These are phyloP conservation scores for Neurospora sp. DNA, from an alignment of 495 filamentous ascomycete species.

Conservation along the genomic window DNA sequence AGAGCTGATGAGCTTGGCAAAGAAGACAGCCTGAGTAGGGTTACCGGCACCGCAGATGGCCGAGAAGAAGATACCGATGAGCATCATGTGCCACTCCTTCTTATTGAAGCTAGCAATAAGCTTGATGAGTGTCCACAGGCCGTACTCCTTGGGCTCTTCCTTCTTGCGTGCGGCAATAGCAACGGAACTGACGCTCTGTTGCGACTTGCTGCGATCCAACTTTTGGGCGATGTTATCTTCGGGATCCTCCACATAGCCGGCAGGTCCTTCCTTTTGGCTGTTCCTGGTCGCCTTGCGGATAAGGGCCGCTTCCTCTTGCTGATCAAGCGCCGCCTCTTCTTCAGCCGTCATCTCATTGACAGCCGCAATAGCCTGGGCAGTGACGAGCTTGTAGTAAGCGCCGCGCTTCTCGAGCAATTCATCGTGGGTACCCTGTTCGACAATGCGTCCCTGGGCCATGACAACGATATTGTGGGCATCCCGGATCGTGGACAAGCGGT, in stretches of 20 bases:
- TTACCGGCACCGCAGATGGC: conserved; percentile 77
- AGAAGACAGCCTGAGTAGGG: conserved; percentile 81
- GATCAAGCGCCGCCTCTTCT: conserved; percentile 30
- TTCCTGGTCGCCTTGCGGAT: conserved; percentile 32
- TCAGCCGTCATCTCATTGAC: conserved; percentile 44
- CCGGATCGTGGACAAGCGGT: conserved; percentile 89
- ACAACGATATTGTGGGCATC: conserved; percentile 93
- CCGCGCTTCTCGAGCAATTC: conserved; percentile 52
- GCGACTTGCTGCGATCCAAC: conserved; percentile 53
- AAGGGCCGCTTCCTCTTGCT: conserved; percentile 37
- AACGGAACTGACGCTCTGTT: conserved; percentile 59
- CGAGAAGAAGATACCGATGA: conserved; percentile 65
- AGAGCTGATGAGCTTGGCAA: conserved; percentile 70
- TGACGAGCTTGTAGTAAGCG: conserved; percentile 46
- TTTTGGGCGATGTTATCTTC: conserved; percentile 47
- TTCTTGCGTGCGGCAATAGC: conserved; percentile 45
- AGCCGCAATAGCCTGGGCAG: conserved; percentile 47
- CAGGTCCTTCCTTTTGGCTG: conserved; percentile 10
- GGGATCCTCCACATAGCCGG: conserved; percentile 38
- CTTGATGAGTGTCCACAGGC: conserved; percentile 73
- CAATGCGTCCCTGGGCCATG: conserved; percentile 70
- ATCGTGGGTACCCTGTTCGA: conserved; percentile 74
- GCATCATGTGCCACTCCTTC: conserved; percentile 61
- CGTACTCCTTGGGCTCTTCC: conserved; percentile 46
- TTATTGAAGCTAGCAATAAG: conserved; percentile 76